Evolutionary conservation across 129 eudicot species (phyloP).

Genomic region (Daucus carota): DNA sequence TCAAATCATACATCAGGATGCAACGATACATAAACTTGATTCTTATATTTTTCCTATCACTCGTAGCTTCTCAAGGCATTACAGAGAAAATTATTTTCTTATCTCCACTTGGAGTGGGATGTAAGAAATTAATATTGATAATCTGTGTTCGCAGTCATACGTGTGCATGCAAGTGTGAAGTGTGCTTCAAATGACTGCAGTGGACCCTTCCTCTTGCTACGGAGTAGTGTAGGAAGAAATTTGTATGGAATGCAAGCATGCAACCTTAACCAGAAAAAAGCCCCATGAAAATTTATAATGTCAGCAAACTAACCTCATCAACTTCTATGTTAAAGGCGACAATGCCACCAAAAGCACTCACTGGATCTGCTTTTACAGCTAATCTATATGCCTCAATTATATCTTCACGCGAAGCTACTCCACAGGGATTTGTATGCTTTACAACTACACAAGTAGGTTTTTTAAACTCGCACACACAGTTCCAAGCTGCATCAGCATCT

Average conservation of each 20-base stretch:
- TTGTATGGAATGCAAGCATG: neutral
- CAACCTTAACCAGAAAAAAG: constrained; percentile 3
- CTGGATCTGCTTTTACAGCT: constrained; percentile 94
- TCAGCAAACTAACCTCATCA: constrained; percentile 58
- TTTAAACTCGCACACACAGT: constrained; percentile 84
- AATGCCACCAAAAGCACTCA: constrained; percentile 98
- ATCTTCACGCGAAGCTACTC: constrained; percentile 89
- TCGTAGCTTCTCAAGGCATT: neutral
- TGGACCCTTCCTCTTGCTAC: neutral
- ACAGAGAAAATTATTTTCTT: neutral
- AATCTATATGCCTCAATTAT: constrained; percentile 87
- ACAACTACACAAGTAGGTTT: constrained; percentile 92
- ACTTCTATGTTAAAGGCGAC: constrained; percentile 94
- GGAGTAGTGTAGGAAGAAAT: neutral
- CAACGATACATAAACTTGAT: neutral
- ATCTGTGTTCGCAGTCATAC: neutral
- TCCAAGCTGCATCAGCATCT: constrained; percentile 99
- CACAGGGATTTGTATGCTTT: constrained; percentile 97
- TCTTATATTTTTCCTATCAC: neutral
- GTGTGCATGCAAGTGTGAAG: constrained; percentile 7
- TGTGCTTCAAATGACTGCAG: neutral
- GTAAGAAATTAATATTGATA: neutral
- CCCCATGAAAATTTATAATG: neutral
- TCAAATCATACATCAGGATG: neutral
- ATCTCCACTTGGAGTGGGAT: neutral